These are phyloP conservation scores for Metahyphopichia silvanorum DNA, from an alignment of 805 yeast species.

Conservation along the genomic window DNA sequence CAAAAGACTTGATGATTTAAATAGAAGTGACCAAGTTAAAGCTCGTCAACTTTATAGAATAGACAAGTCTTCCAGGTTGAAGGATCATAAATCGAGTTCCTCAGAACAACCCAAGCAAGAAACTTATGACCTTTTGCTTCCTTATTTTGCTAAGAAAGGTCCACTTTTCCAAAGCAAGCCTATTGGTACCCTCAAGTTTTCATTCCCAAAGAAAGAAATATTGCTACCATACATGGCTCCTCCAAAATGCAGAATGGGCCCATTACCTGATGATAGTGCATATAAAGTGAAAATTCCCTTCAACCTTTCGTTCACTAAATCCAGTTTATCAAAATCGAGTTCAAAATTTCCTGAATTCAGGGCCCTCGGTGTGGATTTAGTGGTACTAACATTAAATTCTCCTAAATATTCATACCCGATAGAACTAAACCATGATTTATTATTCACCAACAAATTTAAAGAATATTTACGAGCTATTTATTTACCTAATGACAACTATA, in stretches of 20 bases:
- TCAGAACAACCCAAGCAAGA: conserved; percentile 2
- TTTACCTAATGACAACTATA: conserved; percentile 20
- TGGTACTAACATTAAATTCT: conserved; percentile 18
- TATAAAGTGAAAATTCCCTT: conserved; percentile 6
- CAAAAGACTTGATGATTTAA: background rate
- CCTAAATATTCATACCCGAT: conserved; percentile 13
- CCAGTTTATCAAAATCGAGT: conserved; percentile 1
- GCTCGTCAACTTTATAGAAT: conserved; percentile 1
- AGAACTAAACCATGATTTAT: conserved; percentile 15
- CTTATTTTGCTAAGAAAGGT: background rate
- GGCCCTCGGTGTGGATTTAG: conserved; percentile 15
- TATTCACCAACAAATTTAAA: conserved; percentile 11
- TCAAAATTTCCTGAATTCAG: conserved; percentile 14
- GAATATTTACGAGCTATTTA: background rate
- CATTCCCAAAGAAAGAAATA: conserved; percentile 1
- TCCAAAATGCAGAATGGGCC: background rate
- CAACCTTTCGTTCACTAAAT: conserved; percentile 1
- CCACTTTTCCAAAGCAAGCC: conserved; percentile 2
- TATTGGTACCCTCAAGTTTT: conserved; percentile 4
- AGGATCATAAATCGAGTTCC: background rate
- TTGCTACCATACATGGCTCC: conserved; percentile 4
- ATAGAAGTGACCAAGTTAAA: background rate
- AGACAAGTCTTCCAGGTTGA: background rate
- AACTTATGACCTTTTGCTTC: background rate
- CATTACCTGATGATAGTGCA: background rate